These are phyloP conservation scores for Limnanthes douglasii DNA, from an alignment of 345 rosid genomes.

Conservation along the genomic window DNA sequence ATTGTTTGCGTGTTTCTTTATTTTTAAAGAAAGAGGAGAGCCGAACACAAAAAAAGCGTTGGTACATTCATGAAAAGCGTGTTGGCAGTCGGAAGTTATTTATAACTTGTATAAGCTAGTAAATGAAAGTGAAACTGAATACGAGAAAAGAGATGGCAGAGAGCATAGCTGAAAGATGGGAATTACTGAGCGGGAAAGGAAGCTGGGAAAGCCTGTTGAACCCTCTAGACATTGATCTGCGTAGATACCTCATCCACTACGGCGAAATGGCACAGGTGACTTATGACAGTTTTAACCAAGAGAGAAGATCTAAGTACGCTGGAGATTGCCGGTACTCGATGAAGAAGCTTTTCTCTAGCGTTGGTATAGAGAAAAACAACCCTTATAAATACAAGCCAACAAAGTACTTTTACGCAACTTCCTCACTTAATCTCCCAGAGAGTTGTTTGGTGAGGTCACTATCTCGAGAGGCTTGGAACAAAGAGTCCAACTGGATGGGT, in stretches of 20 bases:
- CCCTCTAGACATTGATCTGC: constrained; percentile 33
- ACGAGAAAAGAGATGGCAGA: constrained; percentile 9
- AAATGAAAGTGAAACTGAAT: too few species aligned
- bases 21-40: too few species aligned
- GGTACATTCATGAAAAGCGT: too few species aligned
- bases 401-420: constrained; percentile 29
- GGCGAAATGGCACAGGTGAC: constrained; percentile 24
- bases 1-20: too few species aligned
- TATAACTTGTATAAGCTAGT: too few species aligned
- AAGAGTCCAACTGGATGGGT: constrained; percentile 25
- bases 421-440: constrained; percentile 18
- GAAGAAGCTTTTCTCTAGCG: constrained; percentile 19
- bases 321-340: constrained; percentile 18
- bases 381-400: constrained; percentile 25
- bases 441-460: constrained; percentile 17
- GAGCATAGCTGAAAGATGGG: constrained; percentile 24
- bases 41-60: too few species aligned
- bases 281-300: constrained; percentile 17
- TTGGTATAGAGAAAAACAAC: constrained; percentile 18
- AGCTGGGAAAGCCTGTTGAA: constrained; percentile 23
- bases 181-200: constrained; percentile 19
- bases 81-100: too few species aligned
- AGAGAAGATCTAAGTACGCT: constrained; percentile 7
- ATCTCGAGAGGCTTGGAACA: constrained; percentile 20
- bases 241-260: constrained; percentile 28